Evolutionary conservation across 495 filamentous ascomycete genomes (phyloP).

Genomic region (Trichoderma asperelloides): DNA sequence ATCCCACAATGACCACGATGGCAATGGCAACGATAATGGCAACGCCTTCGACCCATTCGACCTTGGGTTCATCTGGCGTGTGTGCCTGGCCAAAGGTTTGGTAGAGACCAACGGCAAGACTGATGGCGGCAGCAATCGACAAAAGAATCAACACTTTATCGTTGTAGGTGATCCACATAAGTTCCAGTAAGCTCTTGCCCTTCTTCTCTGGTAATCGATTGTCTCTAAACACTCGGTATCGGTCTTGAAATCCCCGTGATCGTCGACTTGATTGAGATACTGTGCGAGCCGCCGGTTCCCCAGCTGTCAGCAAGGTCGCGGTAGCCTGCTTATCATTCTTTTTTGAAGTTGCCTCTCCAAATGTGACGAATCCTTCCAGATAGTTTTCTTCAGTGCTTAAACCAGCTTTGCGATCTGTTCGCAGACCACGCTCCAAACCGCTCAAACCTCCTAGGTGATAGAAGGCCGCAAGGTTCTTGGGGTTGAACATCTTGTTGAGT

Average conservation of each 20-base stretch:
- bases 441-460: conserved; percentile 56
- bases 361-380: conserved; percentile 48
- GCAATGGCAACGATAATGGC: conserved; percentile 69
- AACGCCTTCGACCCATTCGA: conserved; percentile 76
- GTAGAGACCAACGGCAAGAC: conserved; percentile 64
- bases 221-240: conserved; percentile 60
- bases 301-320: conserved; percentile 14
- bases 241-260: conserved; percentile 45
- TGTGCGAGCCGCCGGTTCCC: background rate
- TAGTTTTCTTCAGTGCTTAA: conserved; percentile 57
- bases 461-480: conserved; percentile 66
- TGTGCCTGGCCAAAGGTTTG: conserved; percentile 45
- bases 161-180: conserved; percentile 82
- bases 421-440: conserved; percentile 60
- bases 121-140: conserved; percentile 63
- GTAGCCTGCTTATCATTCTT: conserved; percentile 24
- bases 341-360: conserved; percentile 46
- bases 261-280: background rate
- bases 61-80: conserved; percentile 29
- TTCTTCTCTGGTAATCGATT: conserved; percentile 70
- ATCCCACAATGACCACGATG: conserved; percentile 67
- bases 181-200: conserved; percentile 57
- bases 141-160: conserved; percentile 76
- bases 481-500: conserved; percentile 64
- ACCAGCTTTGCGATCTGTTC: conserved; percentile 54